Evolutionary conservation across 2,329 filamentous ascomycete genomes (phyloP).

Genomic region (Fusarium chlamydosporum): DNA sequence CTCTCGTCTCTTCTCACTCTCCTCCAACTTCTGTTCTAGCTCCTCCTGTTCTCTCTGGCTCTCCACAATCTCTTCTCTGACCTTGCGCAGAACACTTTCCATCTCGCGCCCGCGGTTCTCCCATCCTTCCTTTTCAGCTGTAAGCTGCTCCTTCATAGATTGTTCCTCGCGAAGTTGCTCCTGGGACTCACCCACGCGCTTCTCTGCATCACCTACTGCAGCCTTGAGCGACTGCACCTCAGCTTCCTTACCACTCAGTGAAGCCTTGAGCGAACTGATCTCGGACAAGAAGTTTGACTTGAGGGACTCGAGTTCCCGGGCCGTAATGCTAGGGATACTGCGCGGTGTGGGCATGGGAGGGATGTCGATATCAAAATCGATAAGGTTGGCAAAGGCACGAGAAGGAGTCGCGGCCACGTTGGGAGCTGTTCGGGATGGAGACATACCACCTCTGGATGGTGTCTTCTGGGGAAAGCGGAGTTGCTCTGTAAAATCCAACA

Average conservation of each 20-base stretch:
- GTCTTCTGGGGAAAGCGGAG: slow-evolving; percentile 65
- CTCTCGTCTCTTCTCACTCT: slow-evolving; percentile 80
- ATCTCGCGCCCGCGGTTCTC: slow-evolving; percentile 88
- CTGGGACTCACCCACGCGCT: slow-evolving; percentile 87
- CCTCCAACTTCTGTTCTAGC: slow-evolving; percentile 80
- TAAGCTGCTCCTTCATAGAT: slow-evolving; percentile 76
- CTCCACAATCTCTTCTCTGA: slow-evolving; percentile 84
- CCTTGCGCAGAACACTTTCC: slow-evolving; percentile 82
- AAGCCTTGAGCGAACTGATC: slow-evolving; percentile 93
- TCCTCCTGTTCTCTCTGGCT: slow-evolving; percentile 86
- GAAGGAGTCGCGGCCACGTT: slow-evolving; percentile 62
- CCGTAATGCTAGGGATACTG: slow-evolving; percentile 90
- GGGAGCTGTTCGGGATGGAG: slow-evolving; percentile 53
- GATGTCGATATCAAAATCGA: slow-evolving; percentile 88
- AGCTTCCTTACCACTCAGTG: slow-evolving; percentile 91
- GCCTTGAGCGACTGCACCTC: slow-evolving; percentile 90
- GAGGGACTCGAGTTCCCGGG: slow-evolving; percentile 90
- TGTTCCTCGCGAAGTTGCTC: slow-evolving; percentile 86
- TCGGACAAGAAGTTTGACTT: slow-evolving; percentile 93
- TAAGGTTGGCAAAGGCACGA: slow-evolving; percentile 73
- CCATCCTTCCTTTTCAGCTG: slow-evolving; percentile 84
- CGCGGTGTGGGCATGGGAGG: slow-evolving; percentile 94
- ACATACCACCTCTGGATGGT: slow-evolving; percentile 58
- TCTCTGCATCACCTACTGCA: slow-evolving; percentile 90
- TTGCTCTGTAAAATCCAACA: slow-evolving; percentile 92